These are phyloP conservation scores for Whalleya microplaca DNA, from an alignment of 2,329 filamentous ascomycete species.

Conservation along the genomic window DNA sequence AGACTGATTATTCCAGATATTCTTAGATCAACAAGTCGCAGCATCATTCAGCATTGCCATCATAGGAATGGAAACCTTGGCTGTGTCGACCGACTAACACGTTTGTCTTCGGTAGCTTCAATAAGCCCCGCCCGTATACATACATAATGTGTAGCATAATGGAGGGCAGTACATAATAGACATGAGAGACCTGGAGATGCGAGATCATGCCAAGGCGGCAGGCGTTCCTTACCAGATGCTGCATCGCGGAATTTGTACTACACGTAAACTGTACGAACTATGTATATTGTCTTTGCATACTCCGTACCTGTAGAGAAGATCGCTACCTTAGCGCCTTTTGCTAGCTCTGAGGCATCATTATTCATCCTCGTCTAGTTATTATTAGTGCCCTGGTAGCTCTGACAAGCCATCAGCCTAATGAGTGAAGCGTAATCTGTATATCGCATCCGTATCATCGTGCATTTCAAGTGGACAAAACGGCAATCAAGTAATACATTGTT, in stretches of 20 bases:
- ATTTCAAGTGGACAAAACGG: neutral
- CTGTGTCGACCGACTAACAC: neutral
- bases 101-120: constrained; percentile 10
- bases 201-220: constrained; percentile 17
- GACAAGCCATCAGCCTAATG: too few relatives aligned
- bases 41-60: constrained; percentile 7
- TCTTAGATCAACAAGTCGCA: constrained; percentile 13
- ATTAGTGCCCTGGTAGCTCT: too few relatives aligned
- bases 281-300: too few relatives aligned
- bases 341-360: too few relatives aligned
- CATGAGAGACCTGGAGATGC: neutral
- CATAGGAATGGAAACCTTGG: neutral
- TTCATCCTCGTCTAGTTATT: too few relatives aligned
- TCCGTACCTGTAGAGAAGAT: too few relatives aligned
- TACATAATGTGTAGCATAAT: too few relatives aligned
- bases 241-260: neutral
- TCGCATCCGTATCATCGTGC: neutral
- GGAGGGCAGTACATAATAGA: too few relatives aligned
- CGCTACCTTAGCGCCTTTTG: too few relatives aligned
- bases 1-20: constrained; percentile 22
- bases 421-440: neutral
- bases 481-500: neutral
- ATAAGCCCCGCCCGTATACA: constrained; percentile 9
- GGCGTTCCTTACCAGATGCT: constrained; percentile 14
- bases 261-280: too few relatives aligned